Conservation (phyloP, 2,329 filamentous ascomycete genomes). For the Colletotrichum paranaense region DNA sequence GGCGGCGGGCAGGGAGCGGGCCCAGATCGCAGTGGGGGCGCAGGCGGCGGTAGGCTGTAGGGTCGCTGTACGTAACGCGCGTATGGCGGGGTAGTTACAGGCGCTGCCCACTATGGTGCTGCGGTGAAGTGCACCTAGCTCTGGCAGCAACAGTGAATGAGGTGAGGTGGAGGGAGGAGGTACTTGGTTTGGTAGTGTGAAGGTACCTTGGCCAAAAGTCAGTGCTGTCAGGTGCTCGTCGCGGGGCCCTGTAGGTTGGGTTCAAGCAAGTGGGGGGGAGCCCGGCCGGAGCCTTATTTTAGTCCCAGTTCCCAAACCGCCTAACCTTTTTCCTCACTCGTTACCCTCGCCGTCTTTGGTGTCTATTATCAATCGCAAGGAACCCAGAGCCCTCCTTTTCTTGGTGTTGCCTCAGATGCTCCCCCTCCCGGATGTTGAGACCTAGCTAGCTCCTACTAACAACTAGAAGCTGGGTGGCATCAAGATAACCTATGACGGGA, state of each 20-base stretch:
- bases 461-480: neutral
- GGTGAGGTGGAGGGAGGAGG: neutral
- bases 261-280: constrained; percentile 1
- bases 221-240: constrained; percentile 5
- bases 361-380: neutral
- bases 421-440: constrained; percentile 3
- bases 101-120: neutral
- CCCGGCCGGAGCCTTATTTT: constrained; percentile 12
- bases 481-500: neutral
- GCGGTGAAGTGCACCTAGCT: neutral
- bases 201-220: constrained; percentile 9
- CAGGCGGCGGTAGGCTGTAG: constrained; percentile 1
- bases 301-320: constrained; percentile 7
- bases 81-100: constrained; percentile 34
- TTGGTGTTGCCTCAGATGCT: neutral
- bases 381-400: neutral
- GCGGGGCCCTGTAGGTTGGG: neutral
- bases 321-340: neutral
- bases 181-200: neutral
- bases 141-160: neutral
- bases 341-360: neutral
- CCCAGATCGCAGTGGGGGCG: constrained; percentile 22
- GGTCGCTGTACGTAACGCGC: constrained; percentile 32
- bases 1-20: constrained; percentile 12
- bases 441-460: neutral